Percentiles rank a stretch among this genome's conserved stretches.
Evolutionary conservation across 805 yeast genomes (phyloP).

Genomic region (Myxozyma udenii): DNA sequence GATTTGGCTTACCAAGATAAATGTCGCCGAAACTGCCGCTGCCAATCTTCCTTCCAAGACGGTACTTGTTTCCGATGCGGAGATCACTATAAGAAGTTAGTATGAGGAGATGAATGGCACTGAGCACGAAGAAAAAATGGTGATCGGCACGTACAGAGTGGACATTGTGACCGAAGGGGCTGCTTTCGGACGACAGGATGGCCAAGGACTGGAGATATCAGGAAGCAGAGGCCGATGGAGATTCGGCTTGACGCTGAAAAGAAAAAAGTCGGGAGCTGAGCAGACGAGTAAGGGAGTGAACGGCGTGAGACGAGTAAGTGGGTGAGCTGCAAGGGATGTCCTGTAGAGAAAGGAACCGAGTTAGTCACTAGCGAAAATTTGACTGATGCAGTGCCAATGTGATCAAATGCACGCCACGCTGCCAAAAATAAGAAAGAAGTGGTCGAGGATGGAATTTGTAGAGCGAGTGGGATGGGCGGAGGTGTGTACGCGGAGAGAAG

Average conservation of each 20-base stretch:
- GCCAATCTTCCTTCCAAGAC: conserved; percentile 93
- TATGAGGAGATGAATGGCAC: neutral
- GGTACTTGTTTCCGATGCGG: conserved; percentile 89
- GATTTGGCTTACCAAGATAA: conserved; percentile 53
- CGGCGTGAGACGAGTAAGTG: too few relatives aligned
- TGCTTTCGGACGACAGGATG: neutral
- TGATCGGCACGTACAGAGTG: conserved; percentile 2
- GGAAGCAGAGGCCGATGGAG: too few relatives aligned
- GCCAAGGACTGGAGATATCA: neutral
- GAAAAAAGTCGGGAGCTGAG: too few relatives aligned
- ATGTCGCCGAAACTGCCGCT: conserved; percentile 98
- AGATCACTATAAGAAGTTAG: conserved; percentile 46
- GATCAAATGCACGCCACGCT: too few relatives aligned
- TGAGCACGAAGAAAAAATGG: neutral
- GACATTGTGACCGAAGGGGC: conserved; percentile 1
- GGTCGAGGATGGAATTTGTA: neutral
- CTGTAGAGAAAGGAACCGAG: too few relatives aligned
- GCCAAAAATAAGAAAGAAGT: too few relatives aligned
- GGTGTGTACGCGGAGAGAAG: neutral
- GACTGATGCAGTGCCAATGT: too few relatives aligned
- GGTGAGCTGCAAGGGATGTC: too few relatives aligned
- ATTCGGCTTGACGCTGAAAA: too few relatives aligned
- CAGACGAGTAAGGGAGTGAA: too few relatives aligned
- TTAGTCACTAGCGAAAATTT: too few relatives aligned
- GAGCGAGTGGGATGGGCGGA: neutral